Evolutionary conservation across 2,329 filamentous ascomycete species (phyloP).

Genomic region (Thermothelomyces thermophilus): DNA sequence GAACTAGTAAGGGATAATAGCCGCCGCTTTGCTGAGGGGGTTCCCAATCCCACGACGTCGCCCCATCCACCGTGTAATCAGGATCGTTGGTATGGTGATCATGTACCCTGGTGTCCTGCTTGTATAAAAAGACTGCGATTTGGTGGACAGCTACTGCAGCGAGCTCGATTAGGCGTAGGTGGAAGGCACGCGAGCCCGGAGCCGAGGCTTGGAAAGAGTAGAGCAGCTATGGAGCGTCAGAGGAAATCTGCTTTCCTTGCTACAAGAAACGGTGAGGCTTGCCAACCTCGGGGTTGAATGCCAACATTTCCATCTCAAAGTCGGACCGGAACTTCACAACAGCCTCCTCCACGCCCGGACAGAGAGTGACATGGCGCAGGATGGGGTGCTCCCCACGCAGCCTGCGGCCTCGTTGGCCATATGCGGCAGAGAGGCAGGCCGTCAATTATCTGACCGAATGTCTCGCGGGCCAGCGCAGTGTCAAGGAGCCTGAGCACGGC

Average conservation of each 20-base stretch:
- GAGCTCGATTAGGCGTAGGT: constrained; percentile 3
- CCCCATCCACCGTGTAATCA: neutral
- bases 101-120: neutral
- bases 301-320: neutral
- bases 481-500: neutral
- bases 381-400: neutral
- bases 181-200: neutral
- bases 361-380: neutral
- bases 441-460: neutral
- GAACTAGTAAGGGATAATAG: no score
- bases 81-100: neutral
- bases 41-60: neutral
- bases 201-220: neutral
- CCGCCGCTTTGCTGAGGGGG: neutral
- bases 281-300: neutral
- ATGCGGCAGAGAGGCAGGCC: neutral
- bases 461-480: neutral
- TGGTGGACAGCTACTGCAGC: neutral
- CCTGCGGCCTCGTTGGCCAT: neutral
- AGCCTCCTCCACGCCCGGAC: neutral
- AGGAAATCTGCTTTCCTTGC: neutral
- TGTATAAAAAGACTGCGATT: neutral
- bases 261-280: neutral
- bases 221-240: neutral
- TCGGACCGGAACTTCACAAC: neutral